Conservation (phyloP, 2,329 filamentous ascomycete species). For the Ophiosphaerella herpotricha region DNA sequence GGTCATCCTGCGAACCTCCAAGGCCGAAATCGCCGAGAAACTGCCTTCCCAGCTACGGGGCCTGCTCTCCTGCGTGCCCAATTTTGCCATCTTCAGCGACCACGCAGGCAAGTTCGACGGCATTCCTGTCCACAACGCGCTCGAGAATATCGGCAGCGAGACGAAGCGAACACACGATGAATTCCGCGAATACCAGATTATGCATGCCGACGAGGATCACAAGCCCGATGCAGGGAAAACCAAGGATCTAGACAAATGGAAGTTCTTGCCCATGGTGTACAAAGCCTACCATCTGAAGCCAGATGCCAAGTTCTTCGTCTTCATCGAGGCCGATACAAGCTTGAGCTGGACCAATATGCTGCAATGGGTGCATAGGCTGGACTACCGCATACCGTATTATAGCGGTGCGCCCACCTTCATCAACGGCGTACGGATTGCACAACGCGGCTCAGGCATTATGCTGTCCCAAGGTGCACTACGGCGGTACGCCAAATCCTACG, state of each 20-base stretch:
- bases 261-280: conserved; percentile 61
- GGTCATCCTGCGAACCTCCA: conserved; percentile 63
- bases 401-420: conserved; percentile 47
- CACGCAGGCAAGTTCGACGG: conserved; percentile 58
- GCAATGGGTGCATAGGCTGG: conserved; percentile 46
- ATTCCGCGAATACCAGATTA: conserved; percentile 58
- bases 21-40: conserved; percentile 60
- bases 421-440: conserved; percentile 46
- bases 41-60: conserved; percentile 60
- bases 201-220: conserved; percentile 50
- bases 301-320: conserved; percentile 34
- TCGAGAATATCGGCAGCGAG: conserved; percentile 47
- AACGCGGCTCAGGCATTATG: conserved; percentile 50
- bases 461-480: conserved; percentile 48
- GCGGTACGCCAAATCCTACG: conserved; percentile 37
- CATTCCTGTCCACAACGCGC: conserved; percentile 55
- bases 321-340: conserved; percentile 43
- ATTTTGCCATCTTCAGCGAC: conserved; percentile 64
- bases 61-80: conserved; percentile 59
- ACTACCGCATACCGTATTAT: conserved; percentile 49
- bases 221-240: conserved; percentile 49
- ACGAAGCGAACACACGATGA: conserved; percentile 50
- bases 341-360: conserved; percentile 46
- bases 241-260: conserved; percentile 62
- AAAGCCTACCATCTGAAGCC: conserved; percentile 49